Conservation (phyloP, 2,329 filamentous ascomycete genomes). For the Nectriaceae sp. region DNA sequence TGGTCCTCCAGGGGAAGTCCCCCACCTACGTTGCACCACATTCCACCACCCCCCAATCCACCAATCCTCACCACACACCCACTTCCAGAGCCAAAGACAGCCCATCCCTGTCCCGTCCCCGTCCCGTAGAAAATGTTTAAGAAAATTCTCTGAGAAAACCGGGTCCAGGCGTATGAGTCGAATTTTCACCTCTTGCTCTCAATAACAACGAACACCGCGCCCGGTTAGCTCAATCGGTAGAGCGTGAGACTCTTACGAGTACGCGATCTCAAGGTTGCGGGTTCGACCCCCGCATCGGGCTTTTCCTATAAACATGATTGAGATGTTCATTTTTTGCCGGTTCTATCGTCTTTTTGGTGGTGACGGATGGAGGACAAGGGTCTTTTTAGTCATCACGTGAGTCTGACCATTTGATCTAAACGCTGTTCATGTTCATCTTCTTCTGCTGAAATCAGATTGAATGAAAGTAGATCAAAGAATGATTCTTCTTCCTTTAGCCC, state of each 20-base stretch:
- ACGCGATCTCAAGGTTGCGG: conserved; percentile 54
- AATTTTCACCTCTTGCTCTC: not conserved
- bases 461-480: too few relatives aligned
- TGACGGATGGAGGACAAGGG: too few relatives aligned
- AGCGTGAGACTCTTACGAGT: conserved; percentile 65
- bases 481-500: too few relatives aligned
- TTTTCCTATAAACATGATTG: conserved; percentile 31
- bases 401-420: not conserved
- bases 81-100: not conserved
- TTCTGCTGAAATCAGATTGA: too few relatives aligned
- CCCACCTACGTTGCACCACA: too few relatives aligned
- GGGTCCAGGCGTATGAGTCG: not conserved
- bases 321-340: not conserved
- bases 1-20: too few relatives aligned
- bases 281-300: conserved; percentile 51
- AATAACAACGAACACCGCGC: conserved; percentile 4
- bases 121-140: not conserved
- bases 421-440: too few relatives aligned
- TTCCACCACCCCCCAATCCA: too few relatives aligned
- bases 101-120: too few relatives aligned
- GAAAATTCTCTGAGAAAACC: not conserved
- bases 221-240: conserved; percentile 46
- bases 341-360: not conserved
- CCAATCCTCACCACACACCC: not conserved
- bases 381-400: too few relatives aligned